phyloP scores from a whole-genome alignment of 345 rosid species.

The Salix caprea region DNA sequence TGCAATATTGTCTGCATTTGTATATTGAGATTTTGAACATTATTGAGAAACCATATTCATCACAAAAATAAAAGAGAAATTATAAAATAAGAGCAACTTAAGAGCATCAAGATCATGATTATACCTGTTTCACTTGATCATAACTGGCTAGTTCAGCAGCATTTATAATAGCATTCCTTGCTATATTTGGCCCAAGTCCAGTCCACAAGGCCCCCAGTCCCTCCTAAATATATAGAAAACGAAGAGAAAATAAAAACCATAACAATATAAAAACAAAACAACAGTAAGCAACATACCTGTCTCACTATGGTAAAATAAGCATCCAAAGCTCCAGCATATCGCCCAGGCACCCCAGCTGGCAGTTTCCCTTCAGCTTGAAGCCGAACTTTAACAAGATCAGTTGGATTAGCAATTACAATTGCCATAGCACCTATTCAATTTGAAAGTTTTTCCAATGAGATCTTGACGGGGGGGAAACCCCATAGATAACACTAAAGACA shows the following conservation, averaged over 20 bases:
- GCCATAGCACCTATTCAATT: conserved; percentile 76
- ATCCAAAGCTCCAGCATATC: conserved; percentile 82
- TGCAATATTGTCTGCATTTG: conserved; percentile 89
- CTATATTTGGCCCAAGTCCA: conserved; percentile 90
- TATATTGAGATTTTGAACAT: conserved; percentile 37
- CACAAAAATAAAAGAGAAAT: not conserved
- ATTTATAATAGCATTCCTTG: conserved; percentile 91
- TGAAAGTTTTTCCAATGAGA: conserved; percentile 3
- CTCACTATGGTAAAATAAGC: conserved; percentile 72
- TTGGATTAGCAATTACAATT: conserved; percentile 86
- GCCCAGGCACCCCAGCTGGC: conserved; percentile 77
- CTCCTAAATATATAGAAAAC: conserved; percentile 41
- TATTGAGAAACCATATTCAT: conserved; percentile 6
- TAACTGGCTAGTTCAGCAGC: conserved; percentile 98
- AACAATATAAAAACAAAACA: not conserved
- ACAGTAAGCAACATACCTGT: conserved; percentile 47
- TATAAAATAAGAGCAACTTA: not conserved
- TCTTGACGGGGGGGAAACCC: not conserved
- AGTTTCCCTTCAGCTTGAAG: conserved; percentile 94
- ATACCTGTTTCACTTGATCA: conserved; percentile 92
- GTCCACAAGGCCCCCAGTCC: conserved; percentile 89
- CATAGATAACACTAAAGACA: not conserved
- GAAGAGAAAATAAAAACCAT: not conserved
- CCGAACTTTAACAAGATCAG: conserved; percentile 91
- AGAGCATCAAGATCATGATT: not conserved